Conservation (phyloP, 345 rosid genomes). For the Litchi chinensis region DNA sequence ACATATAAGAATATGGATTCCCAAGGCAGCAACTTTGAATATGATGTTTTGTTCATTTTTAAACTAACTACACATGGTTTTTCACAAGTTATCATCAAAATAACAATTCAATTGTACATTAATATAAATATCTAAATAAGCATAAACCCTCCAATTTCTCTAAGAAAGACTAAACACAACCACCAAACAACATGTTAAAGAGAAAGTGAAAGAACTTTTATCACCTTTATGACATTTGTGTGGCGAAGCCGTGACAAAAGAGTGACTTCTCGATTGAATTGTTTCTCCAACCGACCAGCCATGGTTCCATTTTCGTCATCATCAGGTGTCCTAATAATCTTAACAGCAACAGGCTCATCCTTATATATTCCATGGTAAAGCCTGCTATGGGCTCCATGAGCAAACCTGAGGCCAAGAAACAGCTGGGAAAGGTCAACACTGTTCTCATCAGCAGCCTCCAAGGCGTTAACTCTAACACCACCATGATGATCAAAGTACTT, state of each 20-base stretch:
- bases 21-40: background rate
- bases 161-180: background rate
- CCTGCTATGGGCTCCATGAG: conserved; percentile 90
- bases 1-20: conserved; percentile 17
- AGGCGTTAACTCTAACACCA: conserved; percentile 83
- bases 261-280: conserved; percentile 81
- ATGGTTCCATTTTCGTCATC: conserved; percentile 77
- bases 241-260: conserved; percentile 77
- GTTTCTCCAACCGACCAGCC: conserved; percentile 76
- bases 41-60: background rate
- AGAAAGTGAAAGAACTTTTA: background rate
- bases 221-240: conserved; percentile 86
- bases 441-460: conserved; percentile 64
- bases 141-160: background rate
- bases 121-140: conserved; percentile 8
- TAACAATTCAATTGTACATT: background rate
- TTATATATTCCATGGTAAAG: conserved; percentile 92
- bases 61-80: background rate
- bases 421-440: conserved; percentile 82
- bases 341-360: conserved; percentile 94
- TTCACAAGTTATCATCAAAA: conserved; percentile 6
- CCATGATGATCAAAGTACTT: conserved; percentile 79
- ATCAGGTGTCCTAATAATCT: conserved; percentile 84
- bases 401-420: conserved; percentile 88
- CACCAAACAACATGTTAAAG: background rate